Conservation (phyloP, 2,329 filamentous ascomycete genomes). For the Diaporthe eres region DNA sequence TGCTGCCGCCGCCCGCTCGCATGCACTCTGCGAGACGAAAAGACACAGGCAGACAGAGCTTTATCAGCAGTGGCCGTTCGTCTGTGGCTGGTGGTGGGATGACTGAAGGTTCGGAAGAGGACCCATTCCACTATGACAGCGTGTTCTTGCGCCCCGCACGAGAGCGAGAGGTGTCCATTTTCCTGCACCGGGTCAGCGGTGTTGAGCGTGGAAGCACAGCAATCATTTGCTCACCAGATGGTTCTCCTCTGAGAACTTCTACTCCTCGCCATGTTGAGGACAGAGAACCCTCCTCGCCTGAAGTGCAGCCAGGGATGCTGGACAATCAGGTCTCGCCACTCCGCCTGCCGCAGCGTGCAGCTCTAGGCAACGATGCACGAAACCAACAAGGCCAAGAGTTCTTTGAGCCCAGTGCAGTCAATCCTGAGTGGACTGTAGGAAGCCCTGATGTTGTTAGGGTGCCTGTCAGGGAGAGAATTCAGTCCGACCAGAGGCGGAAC, state of each 20-base stretch:
- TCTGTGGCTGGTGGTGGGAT: conserved; percentile 47
- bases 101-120: conserved; percentile 51
- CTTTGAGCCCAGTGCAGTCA: conserved; percentile 37
- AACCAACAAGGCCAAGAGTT: conserved; percentile 12
- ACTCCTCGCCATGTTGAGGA: not conserved
- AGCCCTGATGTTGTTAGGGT: conserved; percentile 36
- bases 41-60: conserved; percentile 31
- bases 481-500: not conserved
- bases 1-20: conserved; percentile 25
- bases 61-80: conserved; percentile 46
- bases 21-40: conserved; percentile 38
- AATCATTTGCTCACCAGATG: conserved; percentile 45
- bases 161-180: conserved; percentile 60
- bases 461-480: conserved; percentile 26
- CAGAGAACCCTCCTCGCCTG: not conserved
- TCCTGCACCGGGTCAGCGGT: conserved; percentile 52
- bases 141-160: conserved; percentile 54
- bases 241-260: conserved; percentile 2
- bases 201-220: conserved; percentile 46
- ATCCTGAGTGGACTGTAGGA: conserved; percentile 36
- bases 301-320: not conserved
- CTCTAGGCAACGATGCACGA: not conserved
- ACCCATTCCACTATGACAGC: conserved; percentile 63
- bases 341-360: not conserved
- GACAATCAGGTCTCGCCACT: not conserved